Percentiles rank a stretch among this genome's conserved stretches.
phyloP scores from a whole-genome alignment of 176 grass and related monocot genomes.

The Oryza meridionalis region DNA sequence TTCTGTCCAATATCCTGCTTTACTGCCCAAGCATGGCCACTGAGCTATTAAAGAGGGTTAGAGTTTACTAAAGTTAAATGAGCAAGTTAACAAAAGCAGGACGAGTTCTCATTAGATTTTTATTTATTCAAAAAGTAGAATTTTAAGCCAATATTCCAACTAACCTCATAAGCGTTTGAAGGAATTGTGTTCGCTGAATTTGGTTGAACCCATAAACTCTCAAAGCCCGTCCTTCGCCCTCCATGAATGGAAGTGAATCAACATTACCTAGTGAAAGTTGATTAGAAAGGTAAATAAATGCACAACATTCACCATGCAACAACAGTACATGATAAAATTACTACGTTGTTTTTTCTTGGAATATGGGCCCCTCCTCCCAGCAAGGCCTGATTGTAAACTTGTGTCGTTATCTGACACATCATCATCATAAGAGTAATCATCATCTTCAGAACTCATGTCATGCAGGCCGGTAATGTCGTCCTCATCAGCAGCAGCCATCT shows the following conservation, averaged over 20 bases:
- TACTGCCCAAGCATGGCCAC: neutral
- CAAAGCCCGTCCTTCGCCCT: constrained; percentile 82
- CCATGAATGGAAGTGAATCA: constrained; percentile 88
- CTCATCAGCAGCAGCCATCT: constrained; percentile 92
- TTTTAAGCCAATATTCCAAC: constrained; percentile 26
- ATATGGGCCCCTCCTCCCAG: constrained; percentile 64
- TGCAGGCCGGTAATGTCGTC: constrained; percentile 73
- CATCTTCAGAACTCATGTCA: constrained; percentile 89
- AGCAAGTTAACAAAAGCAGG: constrained; percentile 6
- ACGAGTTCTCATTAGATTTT: constrained; percentile 8
- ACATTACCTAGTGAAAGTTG: constrained; percentile 53
- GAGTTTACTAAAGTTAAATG: neutral
- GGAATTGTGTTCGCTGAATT: constrained; percentile 73
- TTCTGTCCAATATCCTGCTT: no score
- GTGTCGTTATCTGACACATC: constrained; percentile 85
- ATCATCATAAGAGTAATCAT: constrained; percentile 89
- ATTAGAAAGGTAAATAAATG: constrained; percentile 36
- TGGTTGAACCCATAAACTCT: constrained; percentile 94
- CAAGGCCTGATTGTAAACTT: constrained; percentile 54
- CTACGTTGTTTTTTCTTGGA: constrained; percentile 89
- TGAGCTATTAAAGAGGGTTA: neutral
- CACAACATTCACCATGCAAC: constrained; percentile 31
- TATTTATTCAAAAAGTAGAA: constrained; percentile 5
- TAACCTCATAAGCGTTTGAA: constrained; percentile 89
- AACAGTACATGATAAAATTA: constrained; percentile 39